Percentiles rank a stretch among this genome's conserved stretches.
These are phyloP conservation scores for Apostasia shenzhenica DNA, from an alignment of 106 monocot species.

Conservation along the genomic window DNA sequence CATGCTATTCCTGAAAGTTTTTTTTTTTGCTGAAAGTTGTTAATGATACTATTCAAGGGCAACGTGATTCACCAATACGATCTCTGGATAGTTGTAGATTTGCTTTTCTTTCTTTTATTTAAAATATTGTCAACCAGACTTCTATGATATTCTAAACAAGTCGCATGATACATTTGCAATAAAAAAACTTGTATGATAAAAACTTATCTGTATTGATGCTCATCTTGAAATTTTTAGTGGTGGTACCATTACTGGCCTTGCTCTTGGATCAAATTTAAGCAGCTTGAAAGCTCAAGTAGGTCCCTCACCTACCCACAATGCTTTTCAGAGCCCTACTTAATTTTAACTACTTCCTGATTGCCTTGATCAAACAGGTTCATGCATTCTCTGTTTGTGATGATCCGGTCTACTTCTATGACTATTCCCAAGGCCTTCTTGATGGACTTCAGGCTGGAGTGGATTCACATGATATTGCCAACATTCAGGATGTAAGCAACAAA, in stretches of 20 bases:
- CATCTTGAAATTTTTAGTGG: conserved; percentile 56
- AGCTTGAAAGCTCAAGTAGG: conserved; percentile 81
- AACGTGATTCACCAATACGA: too few species aligned
- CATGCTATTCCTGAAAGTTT: too few species aligned
- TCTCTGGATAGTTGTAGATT: too few species aligned
- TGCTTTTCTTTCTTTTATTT: too few species aligned
- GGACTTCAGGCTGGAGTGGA: conserved; percentile 71
- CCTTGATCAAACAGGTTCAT: conserved; percentile 55
- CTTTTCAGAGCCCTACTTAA: neutral
- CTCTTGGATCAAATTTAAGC: conserved; percentile 74
- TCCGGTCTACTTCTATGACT: conserved; percentile 87
- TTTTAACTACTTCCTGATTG: conserved; percentile 2
- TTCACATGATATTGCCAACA: conserved; percentile 65
- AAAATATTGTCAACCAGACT: too few species aligned
- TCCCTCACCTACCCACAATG: neutral
- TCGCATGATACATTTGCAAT: too few species aligned
- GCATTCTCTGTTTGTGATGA: conserved; percentile 96
- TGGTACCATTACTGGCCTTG: conserved; percentile 88
- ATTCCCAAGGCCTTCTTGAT: conserved; percentile 75
- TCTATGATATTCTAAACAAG: too few species aligned
- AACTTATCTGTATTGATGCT: neutral
- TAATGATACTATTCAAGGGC: too few species aligned
- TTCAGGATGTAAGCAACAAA: conserved; percentile 62
- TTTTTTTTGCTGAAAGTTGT: too few species aligned
- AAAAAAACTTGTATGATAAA: too few species aligned